Conservation (phyloP, 805 yeast genomes). For the Maudiozyma saulgeensis region DNA sequence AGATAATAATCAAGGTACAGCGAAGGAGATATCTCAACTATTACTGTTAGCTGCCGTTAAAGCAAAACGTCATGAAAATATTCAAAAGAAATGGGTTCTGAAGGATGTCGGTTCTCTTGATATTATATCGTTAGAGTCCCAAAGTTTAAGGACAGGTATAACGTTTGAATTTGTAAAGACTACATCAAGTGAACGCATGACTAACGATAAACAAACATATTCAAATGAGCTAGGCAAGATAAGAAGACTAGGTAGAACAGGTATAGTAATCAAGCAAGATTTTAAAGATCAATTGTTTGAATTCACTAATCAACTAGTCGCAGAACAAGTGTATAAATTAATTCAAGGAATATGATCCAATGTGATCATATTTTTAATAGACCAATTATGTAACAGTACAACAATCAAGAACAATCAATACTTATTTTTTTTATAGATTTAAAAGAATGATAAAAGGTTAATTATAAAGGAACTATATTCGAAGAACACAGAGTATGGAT, state of each 20-base stretch:
- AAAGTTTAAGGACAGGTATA: constrained; percentile 10
- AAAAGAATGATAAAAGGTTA: too few species aligned
- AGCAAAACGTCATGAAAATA: constrained; percentile 15
- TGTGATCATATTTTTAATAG: not conserved
- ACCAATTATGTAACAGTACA: not conserved
- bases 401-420: not conserved
- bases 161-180: constrained; percentile 10
- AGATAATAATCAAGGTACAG: not conserved
- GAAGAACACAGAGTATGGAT: too few species aligned
- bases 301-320: constrained; percentile 17
- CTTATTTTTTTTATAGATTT: too few species aligned
- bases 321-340: constrained; percentile 19
- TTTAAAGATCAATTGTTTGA: constrained; percentile 16
- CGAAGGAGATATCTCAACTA: not conserved
- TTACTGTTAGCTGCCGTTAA: constrained; percentile 18
- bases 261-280: constrained; percentile 13
- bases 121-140: constrained; percentile 15
- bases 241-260: constrained; percentile 24
- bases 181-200: not conserved
- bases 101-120: constrained; percentile 12
- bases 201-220: constrained; percentile 1
- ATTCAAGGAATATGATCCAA: constrained; percentile 3
- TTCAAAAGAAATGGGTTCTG: constrained; percentile 16
- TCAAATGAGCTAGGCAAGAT: constrained; percentile 11
- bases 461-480: too few species aligned